Conservation (phyloP, 2,329 filamentous ascomycete species). For the Phaeosphaeriaceae sp. region DNA sequence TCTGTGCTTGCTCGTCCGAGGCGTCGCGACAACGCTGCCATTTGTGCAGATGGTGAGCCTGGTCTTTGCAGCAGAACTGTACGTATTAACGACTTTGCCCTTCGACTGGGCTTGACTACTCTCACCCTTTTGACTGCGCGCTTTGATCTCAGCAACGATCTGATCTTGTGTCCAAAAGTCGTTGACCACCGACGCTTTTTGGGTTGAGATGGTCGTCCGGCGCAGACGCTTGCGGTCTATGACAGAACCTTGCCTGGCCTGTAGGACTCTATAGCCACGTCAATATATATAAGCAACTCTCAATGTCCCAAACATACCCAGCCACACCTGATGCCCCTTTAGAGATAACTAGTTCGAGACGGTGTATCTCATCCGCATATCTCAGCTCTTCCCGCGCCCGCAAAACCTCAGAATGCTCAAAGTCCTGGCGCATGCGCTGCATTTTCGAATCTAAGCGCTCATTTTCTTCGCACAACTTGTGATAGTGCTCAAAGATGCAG, state of each 20-base stretch:
- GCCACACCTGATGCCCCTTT: slow-evolving; percentile 50
- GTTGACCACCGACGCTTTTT: slow-evolving; percentile 9
- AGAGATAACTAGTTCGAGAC: slow-evolving; percentile 54
- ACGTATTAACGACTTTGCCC: slow-evolving; percentile 2
- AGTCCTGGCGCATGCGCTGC: slow-evolving; percentile 31
- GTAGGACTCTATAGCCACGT: slow-evolving; percentile 39
- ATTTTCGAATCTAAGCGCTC: slow-evolving; percentile 34
- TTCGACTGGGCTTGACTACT: background rate
- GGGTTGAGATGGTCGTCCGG: slow-evolving; percentile 22
- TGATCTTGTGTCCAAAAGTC: slow-evolving; percentile 23
- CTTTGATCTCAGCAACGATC: slow-evolving; percentile 34
- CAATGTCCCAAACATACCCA: slow-evolving; percentile 26
- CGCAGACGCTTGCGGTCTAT: slow-evolving; percentile 39
- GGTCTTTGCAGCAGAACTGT: slow-evolving; percentile 36
- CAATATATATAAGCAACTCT: background rate
- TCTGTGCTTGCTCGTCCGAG: slow-evolving; percentile 31
- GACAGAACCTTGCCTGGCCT: slow-evolving; percentile 51
- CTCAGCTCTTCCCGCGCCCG: slow-evolving; percentile 44
- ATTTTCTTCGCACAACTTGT: slow-evolving; percentile 46
- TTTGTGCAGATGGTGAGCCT: slow-evolving; percentile 48
- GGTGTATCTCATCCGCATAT: slow-evolving; percentile 52
- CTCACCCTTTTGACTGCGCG: slow-evolving; percentile 34
- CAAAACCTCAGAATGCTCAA: slow-evolving; percentile 35
- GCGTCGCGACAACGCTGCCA: slow-evolving; percentile 51
- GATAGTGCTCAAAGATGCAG: slow-evolving; percentile 53